Evolutionary conservation across 2,329 filamentous ascomycete species (phyloP), one percentile per base, ranked within the genome.

Genomic region (Hypoxylon sp.): DNA sequence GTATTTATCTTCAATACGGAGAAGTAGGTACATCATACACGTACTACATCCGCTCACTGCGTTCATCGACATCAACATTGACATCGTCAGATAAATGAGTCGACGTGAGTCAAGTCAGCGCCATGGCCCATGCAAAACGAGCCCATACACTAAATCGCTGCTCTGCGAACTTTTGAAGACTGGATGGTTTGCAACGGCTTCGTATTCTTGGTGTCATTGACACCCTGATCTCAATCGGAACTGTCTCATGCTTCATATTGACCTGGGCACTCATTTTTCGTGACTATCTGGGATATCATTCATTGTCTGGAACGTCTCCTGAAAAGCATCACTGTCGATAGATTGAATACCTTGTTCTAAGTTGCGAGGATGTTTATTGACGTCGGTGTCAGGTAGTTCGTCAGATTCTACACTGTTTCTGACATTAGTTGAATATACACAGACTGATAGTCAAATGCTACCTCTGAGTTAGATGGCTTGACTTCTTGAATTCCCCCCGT

Each of bases 101-200:
- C 21, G 21, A 32, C 32, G n/a, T 59, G 46, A 59, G 56, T 59
- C 56, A 59, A 42, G 31, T 42, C 27, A 13, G 11, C 15, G 17
- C 6, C 21, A 24, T 56, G 27, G 11, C 13, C 39, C 39, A 56
- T 32, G 17, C 35, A 17, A 24, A 47, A 13, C 11, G 21, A 7
- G n/a, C 39, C 8, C 11, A 11, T 44, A 35, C 37, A 44, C 39
- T 21, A 1, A 13, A 6, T 13, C 13, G 17, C 17, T 6, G 11
- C 35, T 19, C n/a, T 35, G 27, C 48, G 15, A 52, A 6, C 10
- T 15, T 7, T 13, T 10, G 5, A 15, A n/a, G 6, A 2, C 13
- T 39, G 11, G 27, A 35, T 24, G 15, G 11, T 32, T 47, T 11
- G 19, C 2, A 13, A 39, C 6, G 19, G 32, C 29, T 29, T 56